These are phyloP conservation scores for Leptographium lundbergii DNA, from an alignment of 2,329 filamentous ascomycete genomes.

Conservation along the genomic window DNA sequence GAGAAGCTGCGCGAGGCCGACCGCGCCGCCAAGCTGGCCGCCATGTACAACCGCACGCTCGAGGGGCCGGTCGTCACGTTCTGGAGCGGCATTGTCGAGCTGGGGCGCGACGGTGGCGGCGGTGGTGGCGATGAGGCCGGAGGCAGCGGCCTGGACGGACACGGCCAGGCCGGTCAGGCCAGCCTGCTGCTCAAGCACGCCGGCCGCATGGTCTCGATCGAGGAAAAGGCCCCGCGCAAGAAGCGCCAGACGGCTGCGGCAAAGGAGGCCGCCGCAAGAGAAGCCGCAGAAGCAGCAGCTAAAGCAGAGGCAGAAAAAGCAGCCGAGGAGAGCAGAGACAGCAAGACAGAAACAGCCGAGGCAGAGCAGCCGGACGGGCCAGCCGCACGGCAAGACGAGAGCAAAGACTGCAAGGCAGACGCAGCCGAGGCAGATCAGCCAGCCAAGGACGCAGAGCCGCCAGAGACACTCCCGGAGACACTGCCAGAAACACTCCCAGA, in stretches of 20 bases:
- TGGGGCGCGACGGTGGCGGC: slow-evolving; percentile 21
- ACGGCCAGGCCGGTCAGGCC: neutral
- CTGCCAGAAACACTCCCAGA: neutral
- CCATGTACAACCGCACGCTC: slow-evolving; percentile 73
- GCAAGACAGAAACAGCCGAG: neutral
- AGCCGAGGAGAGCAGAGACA: neutral
- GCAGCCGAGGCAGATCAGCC: neutral
- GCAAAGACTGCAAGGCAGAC: neutral
- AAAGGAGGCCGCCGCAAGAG: neutral
- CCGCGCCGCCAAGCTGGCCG: slow-evolving; percentile 69
- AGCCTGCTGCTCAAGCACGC: slow-evolving; percentile 58
- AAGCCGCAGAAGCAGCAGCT: neutral
- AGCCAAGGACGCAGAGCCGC: neutral
- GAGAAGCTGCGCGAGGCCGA: slow-evolving; percentile 83
- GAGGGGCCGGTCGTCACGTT: slow-evolving; percentile 82
- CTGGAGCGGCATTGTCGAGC: slow-evolving; percentile 85
- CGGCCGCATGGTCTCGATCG: slow-evolving; percentile 50
- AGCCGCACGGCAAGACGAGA: neutral
- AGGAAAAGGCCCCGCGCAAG: slow-evolving; percentile 41
- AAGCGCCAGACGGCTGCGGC: slow-evolving; percentile 30
- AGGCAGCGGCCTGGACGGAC: too few relatives aligned
- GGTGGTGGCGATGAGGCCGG: too few relatives aligned
- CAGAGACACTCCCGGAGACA: neutral
- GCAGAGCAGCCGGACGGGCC: neutral
- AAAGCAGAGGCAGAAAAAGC: neutral